Evolutionary conservation across 164 flowering plant species (phyloP).

Genomic region (Cinnamomum micranthum): DNA sequence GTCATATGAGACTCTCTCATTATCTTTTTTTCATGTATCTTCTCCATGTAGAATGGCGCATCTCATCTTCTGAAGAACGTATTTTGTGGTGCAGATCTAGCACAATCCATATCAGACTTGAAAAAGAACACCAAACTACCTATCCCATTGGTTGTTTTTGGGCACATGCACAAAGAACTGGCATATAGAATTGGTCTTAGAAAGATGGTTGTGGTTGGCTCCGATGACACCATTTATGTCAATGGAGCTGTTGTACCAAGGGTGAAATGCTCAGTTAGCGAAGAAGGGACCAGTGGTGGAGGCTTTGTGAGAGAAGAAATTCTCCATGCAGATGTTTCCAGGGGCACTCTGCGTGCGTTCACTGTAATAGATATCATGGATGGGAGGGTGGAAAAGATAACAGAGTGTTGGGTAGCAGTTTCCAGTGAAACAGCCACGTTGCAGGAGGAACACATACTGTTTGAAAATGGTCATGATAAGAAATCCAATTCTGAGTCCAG

Average conservation of each 20-base stretch:
- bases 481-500: conserved; percentile 3
- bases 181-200: conserved; percentile 55
- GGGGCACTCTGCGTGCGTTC: conserved; percentile 56
- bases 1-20: too few relatives aligned
- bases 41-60: neutral
- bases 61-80: neutral
- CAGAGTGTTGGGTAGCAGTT: conserved; percentile 82
- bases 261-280: conserved; percentile 29
- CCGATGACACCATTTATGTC: conserved; percentile 54
- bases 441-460: conserved; percentile 50
- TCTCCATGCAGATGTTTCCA: conserved; percentile 3
- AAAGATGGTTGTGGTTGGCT: conserved; percentile 62
- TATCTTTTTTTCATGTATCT: neutral
- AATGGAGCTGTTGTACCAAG: conserved; percentile 90
- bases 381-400: conserved; percentile 47
- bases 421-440: conserved; percentile 37
- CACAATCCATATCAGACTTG: conserved; percentile 52
- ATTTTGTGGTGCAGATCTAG: conserved; percentile 60
- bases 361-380: conserved; percentile 57
- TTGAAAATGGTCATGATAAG: conserved; percentile 4
- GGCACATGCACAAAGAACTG: conserved; percentile 91
- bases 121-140: conserved; percentile 38
- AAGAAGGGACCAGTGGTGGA: conserved; percentile 19
- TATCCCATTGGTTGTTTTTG: conserved; percentile 75
- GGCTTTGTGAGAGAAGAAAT: conserved; percentile 9